Evolutionary conservation across 2,329 filamentous ascomycete species (phyloP).

Genomic region (Aureobasidium sp.): DNA sequence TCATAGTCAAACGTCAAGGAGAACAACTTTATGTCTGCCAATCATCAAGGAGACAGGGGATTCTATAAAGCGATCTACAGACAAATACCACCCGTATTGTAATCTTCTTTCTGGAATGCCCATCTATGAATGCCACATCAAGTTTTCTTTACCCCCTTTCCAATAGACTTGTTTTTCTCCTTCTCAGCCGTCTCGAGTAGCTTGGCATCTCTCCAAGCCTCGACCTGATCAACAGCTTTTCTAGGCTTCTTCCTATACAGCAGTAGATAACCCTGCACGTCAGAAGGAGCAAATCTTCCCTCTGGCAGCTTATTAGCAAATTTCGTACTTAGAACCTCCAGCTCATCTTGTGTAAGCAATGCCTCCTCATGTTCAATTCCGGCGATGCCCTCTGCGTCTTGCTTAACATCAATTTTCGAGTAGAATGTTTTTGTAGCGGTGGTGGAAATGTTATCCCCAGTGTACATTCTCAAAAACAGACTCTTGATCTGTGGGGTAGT

Average conservation of each 20-base stretch:
- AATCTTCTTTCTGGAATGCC: background rate
- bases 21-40: background rate
- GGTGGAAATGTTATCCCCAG: background rate
- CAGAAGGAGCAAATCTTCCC: constrained; percentile 43
- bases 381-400: background rate
- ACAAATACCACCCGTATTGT: background rate
- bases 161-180: background rate
- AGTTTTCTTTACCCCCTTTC: background rate
- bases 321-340: constrained; percentile 36
- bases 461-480: constrained; percentile 36
- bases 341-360: constrained; percentile 10
- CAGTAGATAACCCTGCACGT: constrained; percentile 48
- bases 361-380: background rate
- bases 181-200: background rate
- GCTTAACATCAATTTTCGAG: background rate
- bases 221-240: constrained; percentile 38
- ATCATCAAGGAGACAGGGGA: background rate
- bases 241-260: constrained; percentile 43
- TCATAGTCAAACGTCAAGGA: background rate
- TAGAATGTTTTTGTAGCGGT: background rate
- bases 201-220: constrained; percentile 29
- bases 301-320: constrained; percentile 44
- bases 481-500: constrained; percentile 35
- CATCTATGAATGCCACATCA: background rate
- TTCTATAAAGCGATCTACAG: background rate